Evolutionary conservation across 2,329 filamentous ascomycete genomes (phyloP), one percentile per base, ranked within the genome.

Genomic region (Aureobasidium subglaciale): DNA sequence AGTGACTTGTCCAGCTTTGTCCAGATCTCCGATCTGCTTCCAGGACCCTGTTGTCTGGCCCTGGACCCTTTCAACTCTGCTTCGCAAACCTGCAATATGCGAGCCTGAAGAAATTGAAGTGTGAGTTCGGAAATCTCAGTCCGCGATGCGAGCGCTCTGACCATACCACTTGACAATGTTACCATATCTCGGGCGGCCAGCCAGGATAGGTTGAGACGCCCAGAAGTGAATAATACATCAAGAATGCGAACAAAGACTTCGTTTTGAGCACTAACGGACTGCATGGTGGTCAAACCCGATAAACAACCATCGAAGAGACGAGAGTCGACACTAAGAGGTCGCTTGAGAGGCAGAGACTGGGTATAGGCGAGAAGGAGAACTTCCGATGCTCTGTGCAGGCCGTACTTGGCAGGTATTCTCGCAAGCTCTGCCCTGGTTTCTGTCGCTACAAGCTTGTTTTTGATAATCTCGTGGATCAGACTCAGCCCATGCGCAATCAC

Each of bases 401-500:
- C 41, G 29, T 45, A n/a, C 32, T 27, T 29, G 30, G 38, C n/a
- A 20, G 48, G 45, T 20, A 57, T 42, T 10, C 11, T 52, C 13
- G 48, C 29, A 56, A 58, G 46, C 18, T 43, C 46, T 34, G 29
- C 40, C 22, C 43, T 43, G 16, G 42, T 30, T 5, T 32, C 38
- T 16, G 30, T 25, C 11, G 34, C 38, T 6, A 74, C 59, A 13
- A 72, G 55, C 0, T 61, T 60, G 16, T 72, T 67, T 8, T 59
- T 56, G 43, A 75, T 63, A 7, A 72, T 71, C 50, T 67, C 63
- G 40, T 65, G 65, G 5, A 75, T 24, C 10, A 72, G 55, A 9
- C 66, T 63, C 2, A 74, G 64, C 1, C 65, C 71, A 63, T 75
- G 73, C 20, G 72, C 69, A 25, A 72, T 63, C 4, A 74, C 70